These are phyloP conservation scores for Eurotiales sp. DNA, from an alignment of 2,329 filamentous ascomycete genomes.

Conservation along the genomic window DNA sequence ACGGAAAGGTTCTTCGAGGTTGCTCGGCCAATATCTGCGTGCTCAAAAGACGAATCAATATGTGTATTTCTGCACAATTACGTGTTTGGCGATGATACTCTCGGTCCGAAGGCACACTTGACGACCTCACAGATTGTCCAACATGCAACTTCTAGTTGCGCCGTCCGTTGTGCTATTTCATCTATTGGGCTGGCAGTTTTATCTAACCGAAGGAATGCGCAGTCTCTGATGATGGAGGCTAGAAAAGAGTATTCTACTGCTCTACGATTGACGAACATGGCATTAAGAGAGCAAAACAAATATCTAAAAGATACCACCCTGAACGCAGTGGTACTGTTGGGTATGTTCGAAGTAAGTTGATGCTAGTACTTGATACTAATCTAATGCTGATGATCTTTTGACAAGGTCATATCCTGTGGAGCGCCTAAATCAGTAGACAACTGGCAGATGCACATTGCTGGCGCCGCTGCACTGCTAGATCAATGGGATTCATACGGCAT, in stretches of 20 bases:
- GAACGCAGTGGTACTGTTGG: not conserved
- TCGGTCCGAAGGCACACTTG: not conserved
- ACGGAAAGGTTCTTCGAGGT: not conserved
- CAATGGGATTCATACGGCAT: not conserved
- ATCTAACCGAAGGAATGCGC: not conserved
- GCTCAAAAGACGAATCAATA: not conserved
- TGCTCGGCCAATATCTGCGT: not conserved
- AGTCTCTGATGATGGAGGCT: not conserved
- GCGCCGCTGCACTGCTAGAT: not conserved
- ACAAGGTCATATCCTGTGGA: not conserved
- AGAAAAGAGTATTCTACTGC: constrained; percentile 1
- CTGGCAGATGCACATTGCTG: constrained; percentile 3
- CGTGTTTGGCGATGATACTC: not conserved
- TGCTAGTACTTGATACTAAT: too few species aligned
- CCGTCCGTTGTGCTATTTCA: not conserved
- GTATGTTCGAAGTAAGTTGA: constrained; percentile 1
- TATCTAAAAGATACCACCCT: constrained; percentile 1
- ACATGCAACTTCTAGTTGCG: not conserved
- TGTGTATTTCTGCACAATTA: constrained; percentile 4
- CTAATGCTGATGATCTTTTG: not conserved
- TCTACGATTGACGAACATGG: not conserved
- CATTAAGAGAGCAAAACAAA: not conserved
- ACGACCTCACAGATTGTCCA: not conserved
- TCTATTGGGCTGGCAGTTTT: not conserved
- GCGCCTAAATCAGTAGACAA: constrained; percentile 1